Evolutionary conservation across 2,329 filamentous ascomycete genomes (phyloP), one percentile per base, ranked within the genome.

Genomic region (Bipolaris oryzae): DNA sequence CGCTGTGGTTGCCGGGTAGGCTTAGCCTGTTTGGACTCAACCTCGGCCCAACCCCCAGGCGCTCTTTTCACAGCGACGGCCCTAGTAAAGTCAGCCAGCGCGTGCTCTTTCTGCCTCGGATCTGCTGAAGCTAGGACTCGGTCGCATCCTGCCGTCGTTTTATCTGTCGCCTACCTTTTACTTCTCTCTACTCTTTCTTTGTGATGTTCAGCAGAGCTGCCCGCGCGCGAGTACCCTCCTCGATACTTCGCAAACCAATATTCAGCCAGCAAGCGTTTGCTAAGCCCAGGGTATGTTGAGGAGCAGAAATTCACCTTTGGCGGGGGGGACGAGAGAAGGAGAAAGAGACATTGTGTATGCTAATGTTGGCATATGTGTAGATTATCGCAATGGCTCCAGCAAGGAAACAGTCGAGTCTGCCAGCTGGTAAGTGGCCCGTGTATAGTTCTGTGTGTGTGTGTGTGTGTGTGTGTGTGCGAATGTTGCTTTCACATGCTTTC

Each of bases 361-460:
- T 68, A 25, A 69, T 18, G 11, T 38, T 9, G 39, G 20, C 9
- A 20, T 45, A 16, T 39, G 50, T 39, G 46, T 57, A 77, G 74
- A 69, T 74, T 58, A 31, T 68, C 43, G 60, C 72, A 61, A 77
- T 77, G 74, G 69, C 74, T 43, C 71, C 74, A 56, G 49, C 67
- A 47, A 62, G 73, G 55, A 79, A 80, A 70, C 75, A 78, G 68
- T 80, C 78, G 52, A 73, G 72, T 62, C 72, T 82, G 70, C 80
- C 80, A 49, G 77, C 71, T 55, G 78, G 80, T 81, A 70, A 51
- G 77, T 72, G 21, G 25, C 39, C 50, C 43, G 45, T 48, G 28
- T 25, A 31, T 31, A 5, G 9, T 10, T n/a, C n/a, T n/a, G n/a
- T n/a, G n/a, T n/a, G n/a, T n/a, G n/a, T 25, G 7, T 25, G 23